phyloP scores from a whole-genome alignment of 306 rosid species.

The Cyamopsis tetragonoloba region DNA sequence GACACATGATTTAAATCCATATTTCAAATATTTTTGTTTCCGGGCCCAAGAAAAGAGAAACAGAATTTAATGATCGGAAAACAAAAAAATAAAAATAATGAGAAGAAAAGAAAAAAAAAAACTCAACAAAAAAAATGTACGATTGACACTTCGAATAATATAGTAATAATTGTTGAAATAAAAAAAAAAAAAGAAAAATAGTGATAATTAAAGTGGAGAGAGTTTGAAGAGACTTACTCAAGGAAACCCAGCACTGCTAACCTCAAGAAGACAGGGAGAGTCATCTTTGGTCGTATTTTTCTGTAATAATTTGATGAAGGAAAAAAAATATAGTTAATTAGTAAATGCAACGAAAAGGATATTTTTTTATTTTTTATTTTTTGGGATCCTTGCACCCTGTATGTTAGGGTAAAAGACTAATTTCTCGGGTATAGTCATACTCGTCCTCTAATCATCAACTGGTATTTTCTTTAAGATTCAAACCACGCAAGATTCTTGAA shows the following conservation, averaged over 20 bases:
- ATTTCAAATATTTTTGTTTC: background rate
- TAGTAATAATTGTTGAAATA: background rate
- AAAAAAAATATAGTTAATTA: background rate
- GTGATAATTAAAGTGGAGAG: background rate
- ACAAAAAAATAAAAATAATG: too few species aligned
- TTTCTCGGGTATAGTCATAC: too few species aligned
- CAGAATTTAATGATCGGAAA: too few species aligned
- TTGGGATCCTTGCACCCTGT: too few species aligned
- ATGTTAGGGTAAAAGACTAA: too few species aligned
- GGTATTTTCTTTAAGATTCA: too few species aligned
- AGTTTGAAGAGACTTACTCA: conserved; percentile 63
- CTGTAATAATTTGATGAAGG: conserved; percentile 32
- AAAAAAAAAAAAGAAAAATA: background rate
- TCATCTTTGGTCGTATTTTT: conserved; percentile 89
- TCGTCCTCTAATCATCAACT: too few species aligned
- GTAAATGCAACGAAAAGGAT: too few species aligned
- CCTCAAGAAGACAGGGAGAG: conserved; percentile 70
- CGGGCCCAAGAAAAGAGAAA: conserved; percentile 14
- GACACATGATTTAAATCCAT: too few species aligned
- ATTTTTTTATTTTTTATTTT: too few species aligned
- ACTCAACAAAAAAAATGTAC: conserved; percentile 14
- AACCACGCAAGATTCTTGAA: too few species aligned
- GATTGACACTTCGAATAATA: conserved; percentile 1
- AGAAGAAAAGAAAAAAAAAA: too few species aligned
- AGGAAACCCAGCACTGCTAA: conserved; percentile 67